Evolutionary conservation across 2,329 filamentous ascomycete species (phyloP), one percentile per base, ranked within the genome.

Genomic region (Penicillium sp.): DNA sequence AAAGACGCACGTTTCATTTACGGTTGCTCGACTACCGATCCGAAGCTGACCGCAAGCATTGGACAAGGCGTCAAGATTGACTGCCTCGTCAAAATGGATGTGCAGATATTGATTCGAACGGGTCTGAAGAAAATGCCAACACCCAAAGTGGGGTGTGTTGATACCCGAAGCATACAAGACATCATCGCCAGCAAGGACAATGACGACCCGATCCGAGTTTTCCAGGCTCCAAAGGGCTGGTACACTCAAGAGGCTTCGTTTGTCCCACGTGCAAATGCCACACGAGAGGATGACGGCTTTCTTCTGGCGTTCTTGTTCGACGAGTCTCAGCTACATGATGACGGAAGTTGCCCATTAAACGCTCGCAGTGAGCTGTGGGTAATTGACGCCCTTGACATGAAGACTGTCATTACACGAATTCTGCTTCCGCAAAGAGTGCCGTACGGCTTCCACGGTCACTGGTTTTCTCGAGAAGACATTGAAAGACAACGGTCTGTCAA

Each of bases 211-310:
- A 46, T 41, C 4, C 24, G 35, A 26, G n/a, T 46, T 1, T 46
- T 46, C 24, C 37, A 46, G 13, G 28, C 28, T 9, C 44, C 37
- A 6, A 25, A 33, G 5, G 44, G 44, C 9, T 46, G 44, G 44
- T 46, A 46, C 26, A 39, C 28, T n/a, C 37, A 46, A 41, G 44
- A 46, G 18, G 13, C 27, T 13, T 7, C 18, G 7, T 46, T 46
- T 35, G 24, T 46, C n/a, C 37, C 37, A 7, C 28, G 37, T 26
- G 12, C 32, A 12, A 2, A 18, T 12, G 28, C 11, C 11, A 43
- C 11, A 4, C 11, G 11, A 6, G 41, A 43, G 12, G 41, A 43
- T 26, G 41, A 43, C 25, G 41, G 41, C 7, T 43, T 12, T 9
- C 9, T 43, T 3, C 35, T 43, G 18, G 35, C 28, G 12, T 35